phyloP scores from a whole-genome alignment of 73 alveolate species.

The Paramecium caudatum region DNA sequence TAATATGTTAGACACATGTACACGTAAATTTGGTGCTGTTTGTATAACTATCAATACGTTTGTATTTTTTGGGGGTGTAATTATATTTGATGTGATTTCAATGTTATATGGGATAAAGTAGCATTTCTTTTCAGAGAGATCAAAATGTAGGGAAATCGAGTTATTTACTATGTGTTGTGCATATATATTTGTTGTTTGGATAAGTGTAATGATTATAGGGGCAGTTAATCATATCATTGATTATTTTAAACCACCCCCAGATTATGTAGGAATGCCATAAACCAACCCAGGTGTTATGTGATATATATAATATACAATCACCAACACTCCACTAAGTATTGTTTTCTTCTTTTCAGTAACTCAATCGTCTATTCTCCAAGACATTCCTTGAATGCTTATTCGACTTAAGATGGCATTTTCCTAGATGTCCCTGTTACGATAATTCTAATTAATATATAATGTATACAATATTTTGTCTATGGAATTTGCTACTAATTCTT shows the following conservation, averaged over 20 bases:
- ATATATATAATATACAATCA: conserved; percentile 72
- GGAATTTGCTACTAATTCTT: conserved; percentile 61
- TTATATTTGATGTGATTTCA: conserved; percentile 38
- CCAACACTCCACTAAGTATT: conserved; percentile 86
- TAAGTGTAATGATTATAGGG: conserved; percentile 45
- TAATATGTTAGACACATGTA: conserved; percentile 40
- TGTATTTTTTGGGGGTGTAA: conserved; percentile 65
- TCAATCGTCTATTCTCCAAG: conserved; percentile 71
- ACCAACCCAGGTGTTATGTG: conserved; percentile 24
- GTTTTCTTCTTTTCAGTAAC: conserved; percentile 67
- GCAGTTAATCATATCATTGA: conserved; percentile 16
- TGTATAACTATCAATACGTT: conserved; percentile 63
- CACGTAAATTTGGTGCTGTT: conserved; percentile 69
- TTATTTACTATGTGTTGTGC: conserved; percentile 68
- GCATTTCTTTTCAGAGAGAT: conserved; percentile 18
- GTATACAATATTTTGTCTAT: background rate
- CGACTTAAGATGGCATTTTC: conserved; percentile 85
- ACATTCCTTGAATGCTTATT: conserved; percentile 79
- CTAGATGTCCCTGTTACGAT: conserved; percentile 87
- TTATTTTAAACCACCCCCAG: conserved; percentile 24
- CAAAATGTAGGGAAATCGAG: conserved; percentile 63
- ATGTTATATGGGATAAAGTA: conserved; percentile 53
- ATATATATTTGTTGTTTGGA: conserved; percentile 64
- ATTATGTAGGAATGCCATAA: background rate
- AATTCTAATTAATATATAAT: conserved; percentile 61